Conservation (phyloP, 208 protist species). For the Naegleria fowleri region DNA sequence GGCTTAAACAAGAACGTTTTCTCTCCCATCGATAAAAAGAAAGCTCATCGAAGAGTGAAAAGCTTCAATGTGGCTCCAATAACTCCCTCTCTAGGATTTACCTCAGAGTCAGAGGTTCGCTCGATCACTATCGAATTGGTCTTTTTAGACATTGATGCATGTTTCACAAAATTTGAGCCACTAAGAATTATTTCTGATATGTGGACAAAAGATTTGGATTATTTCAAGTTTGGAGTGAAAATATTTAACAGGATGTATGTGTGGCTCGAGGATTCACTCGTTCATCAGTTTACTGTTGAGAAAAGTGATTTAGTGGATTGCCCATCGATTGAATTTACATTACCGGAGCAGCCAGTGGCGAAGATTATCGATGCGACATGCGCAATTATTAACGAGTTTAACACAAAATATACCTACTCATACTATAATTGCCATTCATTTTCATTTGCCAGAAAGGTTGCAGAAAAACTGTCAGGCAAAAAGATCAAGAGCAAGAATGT, state of each 20-base stretch:
- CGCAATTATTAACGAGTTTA: background rate
- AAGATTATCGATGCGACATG: background rate
- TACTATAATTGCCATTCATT: background rate
- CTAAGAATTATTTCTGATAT: background rate
- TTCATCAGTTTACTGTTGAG: background rate
- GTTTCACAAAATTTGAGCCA: background rate
- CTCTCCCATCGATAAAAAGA: background rate
- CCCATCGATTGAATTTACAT: background rate
- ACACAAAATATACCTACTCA: background rate
- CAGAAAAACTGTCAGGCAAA: background rate
- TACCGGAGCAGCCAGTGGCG: background rate
- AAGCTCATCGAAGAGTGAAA: background rate
- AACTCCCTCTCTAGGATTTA: background rate
- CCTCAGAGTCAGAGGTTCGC: background rate
- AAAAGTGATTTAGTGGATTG: background rate
- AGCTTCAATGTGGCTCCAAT: background rate
- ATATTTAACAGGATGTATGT: conserved; percentile 5
- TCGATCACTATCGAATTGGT: background rate
- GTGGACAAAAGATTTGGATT: conserved; percentile 3
- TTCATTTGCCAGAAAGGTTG: background rate
- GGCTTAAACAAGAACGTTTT: background rate
- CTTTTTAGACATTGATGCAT: background rate
- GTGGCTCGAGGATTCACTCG: background rate
- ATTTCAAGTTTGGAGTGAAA: background rate
- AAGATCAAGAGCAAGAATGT: background rate